These are phyloP conservation scores for Sporobolus alterniflorus DNA, from an alignment of 202 grass and related monocot genomes.

Conservation along the genomic window DNA sequence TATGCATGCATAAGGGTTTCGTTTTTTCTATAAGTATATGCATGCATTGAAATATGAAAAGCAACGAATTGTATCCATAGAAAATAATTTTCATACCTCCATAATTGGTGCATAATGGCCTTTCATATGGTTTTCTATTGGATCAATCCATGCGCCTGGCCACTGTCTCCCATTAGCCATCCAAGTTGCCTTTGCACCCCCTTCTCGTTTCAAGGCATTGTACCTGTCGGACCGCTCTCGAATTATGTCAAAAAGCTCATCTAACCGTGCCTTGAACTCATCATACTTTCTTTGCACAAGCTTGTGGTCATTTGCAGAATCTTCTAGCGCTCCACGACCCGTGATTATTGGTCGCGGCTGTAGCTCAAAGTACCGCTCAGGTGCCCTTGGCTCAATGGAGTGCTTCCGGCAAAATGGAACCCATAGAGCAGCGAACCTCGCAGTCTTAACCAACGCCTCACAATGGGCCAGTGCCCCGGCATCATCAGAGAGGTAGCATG, in stretches of 20 bases:
- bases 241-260: constrained; percentile 20
- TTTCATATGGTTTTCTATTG: constrained; percentile 50
- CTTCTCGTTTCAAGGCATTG: background rate
- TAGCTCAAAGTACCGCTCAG: constrained; percentile 59
- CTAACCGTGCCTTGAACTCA: constrained; percentile 43
- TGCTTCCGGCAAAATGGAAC: constrained; percentile 65
- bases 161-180: constrained; percentile 64
- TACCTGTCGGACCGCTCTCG: constrained; percentile 26
- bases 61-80: too few species aligned
- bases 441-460: constrained; percentile 59
- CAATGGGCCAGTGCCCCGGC: constrained; percentile 48
- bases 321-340: background rate
- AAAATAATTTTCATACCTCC: constrained; percentile 37
- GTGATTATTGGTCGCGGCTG: constrained; percentile 2
- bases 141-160: constrained; percentile 65
- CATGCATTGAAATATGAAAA: background rate
- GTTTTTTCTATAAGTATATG: too few species aligned
- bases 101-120: constrained; percentile 49
- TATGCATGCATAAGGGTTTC: too few species aligned
- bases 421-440: constrained; percentile 57
- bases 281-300: constrained; percentile 40
- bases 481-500: constrained; percentile 68
- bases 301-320: constrained; percentile 43
- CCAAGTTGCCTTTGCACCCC: constrained; percentile 47
- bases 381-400: constrained; percentile 46